A percentile compares a stretch with the other conserved stretches of the same genome.
Evolutionary conservation across 2,329 filamentous ascomycete species (phyloP).

Genomic region (Botrytis medusae): DNA sequence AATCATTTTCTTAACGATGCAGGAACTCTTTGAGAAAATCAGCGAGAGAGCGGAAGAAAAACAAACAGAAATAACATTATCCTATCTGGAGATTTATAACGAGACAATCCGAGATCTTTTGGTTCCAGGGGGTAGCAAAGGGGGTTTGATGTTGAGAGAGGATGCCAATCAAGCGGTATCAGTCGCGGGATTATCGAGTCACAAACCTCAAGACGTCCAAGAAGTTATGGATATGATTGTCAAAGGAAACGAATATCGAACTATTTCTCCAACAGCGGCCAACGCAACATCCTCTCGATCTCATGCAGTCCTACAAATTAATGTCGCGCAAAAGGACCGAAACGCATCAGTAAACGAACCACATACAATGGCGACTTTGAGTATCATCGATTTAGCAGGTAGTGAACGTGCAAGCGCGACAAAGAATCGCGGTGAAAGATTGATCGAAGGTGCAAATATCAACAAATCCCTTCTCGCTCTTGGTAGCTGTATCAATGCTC

Average conservation of each 20-base stretch:
- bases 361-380: constrained; percentile 96
- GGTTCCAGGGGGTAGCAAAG: constrained; percentile 75
- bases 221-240: constrained; percentile 99
- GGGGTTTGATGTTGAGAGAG: constrained; percentile 86
- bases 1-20: constrained; percentile 99
- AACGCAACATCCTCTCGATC: constrained; percentile 97
- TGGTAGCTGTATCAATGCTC: constrained; percentile 96
- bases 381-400: constrained; percentile 95
- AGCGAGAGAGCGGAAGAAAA: constrained; percentile 83
- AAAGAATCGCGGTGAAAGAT: constrained; percentile 88
- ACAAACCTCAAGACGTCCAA: constrained; percentile 85
- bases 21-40: constrained; percentile 96
- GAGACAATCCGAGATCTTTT: constrained; percentile 96
- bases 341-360: constrained; percentile 92
- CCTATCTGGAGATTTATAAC: constrained; percentile 98
- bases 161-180: constrained; percentile 92
- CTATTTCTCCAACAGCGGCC: constrained; percentile 93
- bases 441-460: constrained; percentile 96
- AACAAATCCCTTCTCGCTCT: constrained; percentile 96
- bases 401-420: constrained; percentile 95
- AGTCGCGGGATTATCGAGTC: constrained; percentile 85
- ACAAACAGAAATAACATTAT: constrained; percentile 84
- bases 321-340: constrained; percentile 88
- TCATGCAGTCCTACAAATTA: constrained; percentile 96
- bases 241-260: constrained; percentile 87